Conservation (phyloP, 371 early-diverging fungal species). For the Rhizopus microsporus region DNA sequence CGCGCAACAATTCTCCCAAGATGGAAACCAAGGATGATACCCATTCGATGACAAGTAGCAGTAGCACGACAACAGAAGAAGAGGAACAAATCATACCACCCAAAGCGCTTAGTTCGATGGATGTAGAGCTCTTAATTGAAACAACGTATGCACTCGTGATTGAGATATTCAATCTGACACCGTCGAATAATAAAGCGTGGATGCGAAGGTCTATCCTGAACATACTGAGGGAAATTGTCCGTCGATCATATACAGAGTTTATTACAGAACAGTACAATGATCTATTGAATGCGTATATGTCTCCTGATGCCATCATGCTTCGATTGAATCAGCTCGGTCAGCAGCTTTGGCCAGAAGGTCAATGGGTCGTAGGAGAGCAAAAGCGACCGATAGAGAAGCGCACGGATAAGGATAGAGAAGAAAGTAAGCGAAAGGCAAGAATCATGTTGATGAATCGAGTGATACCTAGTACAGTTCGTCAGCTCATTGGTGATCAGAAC, state of each 20-base stretch:
- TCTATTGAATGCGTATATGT: constrained; percentile 37
- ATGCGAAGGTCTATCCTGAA: constrained; percentile 47
- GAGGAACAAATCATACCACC: not conserved
- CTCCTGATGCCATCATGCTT: constrained; percentile 37
- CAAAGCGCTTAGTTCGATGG: constrained; percentile 33
- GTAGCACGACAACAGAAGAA: not conserved
- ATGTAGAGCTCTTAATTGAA: constrained; percentile 50
- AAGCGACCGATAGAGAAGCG: constrained; percentile 10
- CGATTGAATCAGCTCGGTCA: constrained; percentile 29
- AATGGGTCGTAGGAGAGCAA: constrained; percentile 20
- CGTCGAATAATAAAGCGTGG: constrained; percentile 51
- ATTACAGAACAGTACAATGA: constrained; percentile 42
- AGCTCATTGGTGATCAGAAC: constrained; percentile 52
- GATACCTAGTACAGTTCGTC: constrained; percentile 43
- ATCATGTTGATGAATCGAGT: constrained; percentile 32
- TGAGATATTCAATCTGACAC: constrained; percentile 48
- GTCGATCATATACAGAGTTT: constrained; percentile 48
- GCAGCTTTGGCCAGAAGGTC: constrained; percentile 43
- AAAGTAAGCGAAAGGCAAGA: constrained; percentile 31
- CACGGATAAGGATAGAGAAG: constrained; percentile 36
- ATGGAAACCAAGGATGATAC: constrained; percentile 21
- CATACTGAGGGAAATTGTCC: constrained; percentile 44
- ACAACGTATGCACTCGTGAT: constrained; percentile 49
- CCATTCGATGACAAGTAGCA: not conserved
- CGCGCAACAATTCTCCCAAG: constrained; percentile 13